phyloP scores from a whole-genome alignment of 768 basidiomycete genomes.

The Austroboletus eburneus region DNA sequence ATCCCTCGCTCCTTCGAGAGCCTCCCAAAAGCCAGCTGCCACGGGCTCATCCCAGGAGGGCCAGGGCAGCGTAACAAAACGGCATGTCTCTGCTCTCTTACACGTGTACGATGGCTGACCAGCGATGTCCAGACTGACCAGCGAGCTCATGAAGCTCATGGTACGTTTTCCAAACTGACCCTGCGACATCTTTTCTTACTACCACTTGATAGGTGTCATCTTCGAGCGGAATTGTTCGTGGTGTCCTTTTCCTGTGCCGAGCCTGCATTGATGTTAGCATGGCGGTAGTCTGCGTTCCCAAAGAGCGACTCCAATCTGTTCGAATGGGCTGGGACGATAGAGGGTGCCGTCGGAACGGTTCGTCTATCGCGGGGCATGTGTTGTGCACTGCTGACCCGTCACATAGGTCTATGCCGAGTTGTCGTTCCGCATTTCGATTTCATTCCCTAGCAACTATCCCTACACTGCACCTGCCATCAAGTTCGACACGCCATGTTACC shows the following conservation, averaged over 20 bases:
- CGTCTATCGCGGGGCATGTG: neutral
- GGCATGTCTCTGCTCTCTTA: constrained; percentile 39
- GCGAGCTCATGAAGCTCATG: constrained; percentile 87
- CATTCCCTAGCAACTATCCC: constrained; percentile 86
- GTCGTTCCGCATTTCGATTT: constrained; percentile 77
- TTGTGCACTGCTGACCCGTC: constrained; percentile 2
- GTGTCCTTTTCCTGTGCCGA: neutral
- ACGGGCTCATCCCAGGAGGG: constrained; percentile 51
- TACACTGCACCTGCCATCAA: constrained; percentile 82
- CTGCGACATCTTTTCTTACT: constrained; percentile 3
- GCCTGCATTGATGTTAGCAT: neutral
- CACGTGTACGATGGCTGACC: constrained; percentile 1
- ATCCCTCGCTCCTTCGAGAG: constrained; percentile 58
- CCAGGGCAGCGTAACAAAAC: constrained; percentile 80
- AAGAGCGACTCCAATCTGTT: constrained; percentile 83
- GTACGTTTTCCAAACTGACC: constrained; percentile 40
- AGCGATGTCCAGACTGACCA: constrained; percentile 52
- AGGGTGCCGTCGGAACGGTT: constrained; percentile 71
- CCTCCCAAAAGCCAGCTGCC: constrained; percentile 53
- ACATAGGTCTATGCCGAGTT: constrained; percentile 72
- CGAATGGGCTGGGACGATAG: constrained; percentile 88
- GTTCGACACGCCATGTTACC: constrained; percentile 87
- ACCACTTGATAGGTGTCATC: constrained; percentile 67
- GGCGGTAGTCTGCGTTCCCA: constrained; percentile 77
- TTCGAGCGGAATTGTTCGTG: constrained; percentile 79